Evolutionary conservation across 257 asterid genomes (phyloP), one percentile per base, ranked within the genome.

Genomic region (Phtheirospermum japonicum): DNA sequence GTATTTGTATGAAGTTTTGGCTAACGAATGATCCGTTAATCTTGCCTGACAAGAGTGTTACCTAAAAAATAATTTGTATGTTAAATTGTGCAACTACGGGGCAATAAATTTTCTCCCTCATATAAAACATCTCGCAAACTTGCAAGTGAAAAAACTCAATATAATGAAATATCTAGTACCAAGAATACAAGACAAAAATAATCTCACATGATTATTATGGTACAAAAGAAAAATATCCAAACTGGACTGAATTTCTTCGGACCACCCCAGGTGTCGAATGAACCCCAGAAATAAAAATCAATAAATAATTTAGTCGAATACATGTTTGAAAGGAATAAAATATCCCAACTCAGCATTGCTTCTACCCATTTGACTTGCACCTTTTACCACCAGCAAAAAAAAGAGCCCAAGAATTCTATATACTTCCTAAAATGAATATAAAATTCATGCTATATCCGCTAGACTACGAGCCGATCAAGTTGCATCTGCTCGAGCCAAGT

Each of bases 401-500:
- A 2, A 28, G 68, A 65, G 80, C 76, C 77, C 82, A 77, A 77
- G 79, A 81, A 64, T 12, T 78, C 72, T 77, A 74, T 79, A 62
- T 82, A 73, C 80, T 72, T 73, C 78, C 83, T 73, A 77, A 77
- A 76, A 77, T 48, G 63, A 82, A 81, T 51, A 51, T 11, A 13
- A 9, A 42, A 18, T 79, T 73, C 63, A 13, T 51, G 65, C 42
- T 77, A 56, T 32, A 43, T 75, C 31, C 10, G 50, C 87, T 84
- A 83, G 79, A 79, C 94, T 42, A 81, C 83, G 57, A 82, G 91
- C 87, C 81, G 92, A 88, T 86, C 95, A 45, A 86, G 85, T 76
- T 85, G 95, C 96, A 89, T 84, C 88, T 83, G 89, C 90, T 89
- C 95, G 57, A 92, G 95, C 95, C 96, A 85, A 62, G 89, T 87